A percentile compares a stretch with the other conserved stretches of the same genome.
Conservation (phyloP, 192 early-diverging fungal species). For the Linnemannia elongata region DNA sequence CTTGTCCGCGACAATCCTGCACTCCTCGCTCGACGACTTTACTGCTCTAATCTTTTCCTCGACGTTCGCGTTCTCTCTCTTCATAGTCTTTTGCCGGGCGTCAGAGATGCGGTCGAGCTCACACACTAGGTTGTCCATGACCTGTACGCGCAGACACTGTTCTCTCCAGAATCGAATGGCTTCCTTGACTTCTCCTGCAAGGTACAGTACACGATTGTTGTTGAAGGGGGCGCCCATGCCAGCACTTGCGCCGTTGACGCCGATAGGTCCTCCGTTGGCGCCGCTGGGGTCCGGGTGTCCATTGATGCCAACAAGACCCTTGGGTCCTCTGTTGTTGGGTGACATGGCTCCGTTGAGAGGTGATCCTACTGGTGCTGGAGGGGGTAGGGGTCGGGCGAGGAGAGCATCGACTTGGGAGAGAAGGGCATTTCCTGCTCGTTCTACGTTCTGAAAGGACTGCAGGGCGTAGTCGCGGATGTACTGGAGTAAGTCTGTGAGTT, state of each 20-base stretch:
- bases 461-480: constrained; percentile 42
- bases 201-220: constrained; percentile 36
- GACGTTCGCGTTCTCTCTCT: constrained; percentile 21
- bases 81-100: constrained; percentile 33
- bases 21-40: constrained; percentile 40
- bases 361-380: constrained; percentile 1
- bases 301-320: constrained; percentile 7
- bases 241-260: not conserved
- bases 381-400: constrained; percentile 28
- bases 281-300: not conserved
- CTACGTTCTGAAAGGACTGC: constrained; percentile 38
- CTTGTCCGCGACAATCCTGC: constrained; percentile 32
- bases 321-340: constrained; percentile 5
- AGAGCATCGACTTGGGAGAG: constrained; percentile 44
- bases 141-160: constrained; percentile 39
- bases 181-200: constrained; percentile 52
- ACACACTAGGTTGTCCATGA: constrained; percentile 29
- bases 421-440: constrained; percentile 28
- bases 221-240: constrained; percentile 7
- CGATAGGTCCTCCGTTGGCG: not conserved
- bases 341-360: constrained; percentile 27
- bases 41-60: constrained; percentile 40
- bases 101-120: constrained; percentile 47
- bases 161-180: constrained; percentile 55
- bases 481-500: constrained; percentile 13